Evolutionary conservation across 2,329 filamentous ascomycete species (phyloP).

Genomic region (Fusarium metavorans): DNA sequence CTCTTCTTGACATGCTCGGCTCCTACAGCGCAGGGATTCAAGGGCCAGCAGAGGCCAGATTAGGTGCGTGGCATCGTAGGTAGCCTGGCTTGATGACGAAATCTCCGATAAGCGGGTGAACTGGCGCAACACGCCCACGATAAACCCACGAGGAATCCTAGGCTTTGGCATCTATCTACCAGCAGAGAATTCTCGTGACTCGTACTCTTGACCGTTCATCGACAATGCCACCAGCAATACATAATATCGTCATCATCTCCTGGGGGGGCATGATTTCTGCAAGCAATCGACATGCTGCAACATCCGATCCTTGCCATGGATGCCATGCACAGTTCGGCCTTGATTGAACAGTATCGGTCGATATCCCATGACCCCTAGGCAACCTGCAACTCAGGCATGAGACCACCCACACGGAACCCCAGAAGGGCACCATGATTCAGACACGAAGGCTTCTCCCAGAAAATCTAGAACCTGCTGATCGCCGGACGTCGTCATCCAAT

Average conservation of each 20-base stretch:
- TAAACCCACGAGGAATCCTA: neutral
- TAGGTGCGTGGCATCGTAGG: conserved; percentile 15
- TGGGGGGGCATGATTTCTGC: neutral
- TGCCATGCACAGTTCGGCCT: neutral
- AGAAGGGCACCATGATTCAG: neutral
- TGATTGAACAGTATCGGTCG: neutral
- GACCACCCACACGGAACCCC: conserved; percentile 12
- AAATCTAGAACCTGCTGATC: conserved; percentile 23
- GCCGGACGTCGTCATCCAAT: neutral
- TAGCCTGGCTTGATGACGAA: conserved; percentile 38
- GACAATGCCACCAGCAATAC: neutral
- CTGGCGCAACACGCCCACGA: conserved; percentile 2
- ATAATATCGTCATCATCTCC: neutral
- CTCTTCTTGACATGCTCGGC: neutral
- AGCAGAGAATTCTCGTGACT: neutral
- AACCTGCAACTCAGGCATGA: conserved; percentile 2
- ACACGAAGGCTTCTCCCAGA: conserved; percentile 1
- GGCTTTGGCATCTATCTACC: neutral
- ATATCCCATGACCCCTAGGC: conserved; percentile 2
- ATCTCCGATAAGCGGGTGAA: conserved; percentile 45
- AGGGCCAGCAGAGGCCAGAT: conserved; percentile 16
- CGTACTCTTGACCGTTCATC: neutral
- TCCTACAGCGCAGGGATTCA: conserved; percentile 3
- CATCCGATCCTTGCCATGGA: neutral
- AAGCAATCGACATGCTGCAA: neutral